A percentile compares a stretch with the other conserved stretches of the same genome.
Conservation (phyloP, 164 flowering plant species). For the Stephania japonica region DNA sequence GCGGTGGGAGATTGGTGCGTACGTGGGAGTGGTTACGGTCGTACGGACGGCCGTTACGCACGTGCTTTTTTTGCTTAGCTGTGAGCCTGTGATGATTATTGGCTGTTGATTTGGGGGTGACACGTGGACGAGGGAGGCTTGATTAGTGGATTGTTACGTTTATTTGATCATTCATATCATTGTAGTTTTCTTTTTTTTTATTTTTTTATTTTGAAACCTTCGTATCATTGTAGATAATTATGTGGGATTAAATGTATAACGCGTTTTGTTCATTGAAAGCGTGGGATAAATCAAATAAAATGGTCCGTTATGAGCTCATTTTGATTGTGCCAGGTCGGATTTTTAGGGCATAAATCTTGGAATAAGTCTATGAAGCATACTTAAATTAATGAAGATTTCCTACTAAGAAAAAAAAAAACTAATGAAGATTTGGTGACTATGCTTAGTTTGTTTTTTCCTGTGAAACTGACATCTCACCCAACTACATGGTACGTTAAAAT, state of each 20-base stretch:
- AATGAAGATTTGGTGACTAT: no score
- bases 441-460: no score
- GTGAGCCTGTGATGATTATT: not conserved
- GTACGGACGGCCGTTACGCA: not conserved
- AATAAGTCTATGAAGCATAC: no score
- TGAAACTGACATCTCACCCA: no score
- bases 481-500: no score
- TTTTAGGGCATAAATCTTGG: not conserved
- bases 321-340: not conserved
- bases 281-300: not conserved
- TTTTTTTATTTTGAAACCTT: no score
- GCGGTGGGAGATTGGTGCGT: not conserved
- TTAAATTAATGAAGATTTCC: no score
- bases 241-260: not conserved
- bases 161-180: no score
- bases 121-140: not conserved
- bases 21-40: not conserved
- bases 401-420: no score
- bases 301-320: not conserved
- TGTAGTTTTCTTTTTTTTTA: no score
- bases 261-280: not conserved
- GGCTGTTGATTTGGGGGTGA: not conserved
- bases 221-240: no score
- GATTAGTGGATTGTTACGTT: not conserved
- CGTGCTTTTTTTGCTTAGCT: not conserved